Evolutionary conservation across 2,329 filamentous ascomycete genomes (phyloP).

Genomic region (Calonectria montana): DNA sequence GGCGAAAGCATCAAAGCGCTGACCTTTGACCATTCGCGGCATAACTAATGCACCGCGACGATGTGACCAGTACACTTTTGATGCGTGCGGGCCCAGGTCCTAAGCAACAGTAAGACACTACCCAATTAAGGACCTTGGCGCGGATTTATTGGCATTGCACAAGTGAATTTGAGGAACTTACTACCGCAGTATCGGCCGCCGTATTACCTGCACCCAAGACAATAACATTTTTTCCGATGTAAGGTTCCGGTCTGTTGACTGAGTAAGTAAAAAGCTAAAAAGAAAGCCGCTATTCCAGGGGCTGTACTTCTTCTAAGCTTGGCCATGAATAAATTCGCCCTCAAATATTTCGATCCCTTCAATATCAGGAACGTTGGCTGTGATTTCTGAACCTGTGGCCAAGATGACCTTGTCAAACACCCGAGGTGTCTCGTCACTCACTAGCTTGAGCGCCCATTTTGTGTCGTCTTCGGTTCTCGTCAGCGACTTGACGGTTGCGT

Average conservation of each 20-base stretch:
- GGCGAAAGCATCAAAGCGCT: conserved; percentile 33
- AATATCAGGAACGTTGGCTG: conserved; percentile 28
- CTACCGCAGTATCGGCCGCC: conserved; percentile 37
- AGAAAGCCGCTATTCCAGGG: too few relatives aligned
- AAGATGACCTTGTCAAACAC: conserved; percentile 42
- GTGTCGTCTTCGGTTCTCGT: conserved; percentile 17
- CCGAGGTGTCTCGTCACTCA: conserved; percentile 20
- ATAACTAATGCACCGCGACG: conserved; percentile 36
- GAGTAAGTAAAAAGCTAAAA: neutral
- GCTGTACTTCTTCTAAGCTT: conserved; percentile 37
- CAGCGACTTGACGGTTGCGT: conserved; percentile 25
- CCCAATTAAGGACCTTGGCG: too few relatives aligned
- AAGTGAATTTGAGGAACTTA: conserved; percentile 3
- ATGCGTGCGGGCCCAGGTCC: conserved; percentile 32
- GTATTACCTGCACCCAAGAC: conserved; percentile 44
- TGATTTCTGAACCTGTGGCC: conserved; percentile 34
- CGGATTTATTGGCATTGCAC: neutral
- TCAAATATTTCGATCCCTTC: conserved; percentile 32
- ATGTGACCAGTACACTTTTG: conserved; percentile 38
- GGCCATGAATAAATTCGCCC: conserved; percentile 36
- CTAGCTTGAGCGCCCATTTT: conserved; percentile 34
- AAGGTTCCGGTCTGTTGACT: conserved; percentile 27
- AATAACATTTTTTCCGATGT: conserved; percentile 36
- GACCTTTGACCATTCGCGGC: conserved; percentile 32
- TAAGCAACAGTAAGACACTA: neutral